Evolutionary conservation across 164 flowering plant species (phyloP), one percentile per base, ranked within the genome.

Genomic region (Akebia trifoliata): DNA sequence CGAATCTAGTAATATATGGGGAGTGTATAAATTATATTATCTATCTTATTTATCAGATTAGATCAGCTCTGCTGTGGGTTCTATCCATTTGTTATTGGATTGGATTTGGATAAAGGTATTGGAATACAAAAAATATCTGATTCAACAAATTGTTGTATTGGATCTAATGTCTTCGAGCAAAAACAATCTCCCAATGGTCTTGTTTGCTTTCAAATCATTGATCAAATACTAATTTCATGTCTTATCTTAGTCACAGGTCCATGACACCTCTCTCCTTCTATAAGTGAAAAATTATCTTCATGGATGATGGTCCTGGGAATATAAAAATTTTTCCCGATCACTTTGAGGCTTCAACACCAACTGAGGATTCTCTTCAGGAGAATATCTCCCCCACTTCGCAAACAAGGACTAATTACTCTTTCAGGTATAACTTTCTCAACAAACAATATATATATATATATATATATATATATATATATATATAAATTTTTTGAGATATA

Each of bases 281-380:
- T 42, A 39, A 42, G 57, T 56, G 32, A 48, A 25, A 64, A 36
- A 17, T 51, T 18, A 59, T 61, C 66, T 78, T 80, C 52, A 91
- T 91, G 95, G 96, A 75, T 69, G 93, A 81, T 69, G 64, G 76
- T 66, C 74, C 67, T 68, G 70, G 83, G 51, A 82, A 69, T 25
- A 59, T 84, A 64, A 61, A 79, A 63, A 59, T 89, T 40, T 68
- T 76, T 49, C 79, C 78, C 4, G 84, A 92, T 67, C 76, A 92
- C 66, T 92, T 92, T 71, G 72, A 70, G 56, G 79, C 70, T 34
- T 73, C 91, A 62, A 69, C 71, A 25, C 64, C 84, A 32, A 55
- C 53, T 54, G 56, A 7, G 18, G 65, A 68, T 24, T 44, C 69
- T 57, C 60, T 48, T 61, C 71, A 60, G 38, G 62, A 42, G 31